Base-by-base conservation (phyloP, 345 rosid genomes). In the Aurinia saxatilis region DNA sequence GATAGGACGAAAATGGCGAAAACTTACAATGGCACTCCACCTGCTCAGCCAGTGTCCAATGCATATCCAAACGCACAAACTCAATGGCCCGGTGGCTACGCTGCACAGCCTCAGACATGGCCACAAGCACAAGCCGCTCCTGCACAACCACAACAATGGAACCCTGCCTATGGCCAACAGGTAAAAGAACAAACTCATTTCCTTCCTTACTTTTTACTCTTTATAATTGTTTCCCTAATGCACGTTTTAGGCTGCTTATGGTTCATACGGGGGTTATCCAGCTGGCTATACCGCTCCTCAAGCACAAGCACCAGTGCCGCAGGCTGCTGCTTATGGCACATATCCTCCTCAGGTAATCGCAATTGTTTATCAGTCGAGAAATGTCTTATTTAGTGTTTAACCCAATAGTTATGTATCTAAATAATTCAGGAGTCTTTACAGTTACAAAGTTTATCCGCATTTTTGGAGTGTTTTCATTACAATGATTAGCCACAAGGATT, bases 111-210 rank as follows among this genome's bases (percentile, higher is more conserved):
- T 58, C 98, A 90, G 77, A 65, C 85, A 70, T 95, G 98, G 98
- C 98, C 96, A 5, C 81, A 78, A 10, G 65, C 67, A 50, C 79
- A 90, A 4, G 91, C 81, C 42, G 78, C 85, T 61, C 96, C 82
- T 60, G 60, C 66, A 27, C 96, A 84, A 61, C 91, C 71, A 3
- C 96, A 86, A 50, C 91, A 81, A 31, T 87, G 91, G 88, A 73
- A 82, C 64, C 85, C n/a, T n/a, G n/a, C n/a, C 96, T 93, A 87
- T 81, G 73, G 80, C 59, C 97, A 93, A 63, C 97, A 81, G 77
- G 92, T 83, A 54, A n/a, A 11, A 14, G 2, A 50, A 25, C 36
- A 25, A 36, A 39, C 27, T 23, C 21, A 34, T 50, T 14, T 54
- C 21, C 59, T 27, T 40, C 15, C 30, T 48, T 57, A 29, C 36